These are phyloP conservation scores for Lasiodiplodia theobromae DNA, from an alignment of 2,329 filamentous ascomycete genomes.

Conservation along the genomic window DNA sequence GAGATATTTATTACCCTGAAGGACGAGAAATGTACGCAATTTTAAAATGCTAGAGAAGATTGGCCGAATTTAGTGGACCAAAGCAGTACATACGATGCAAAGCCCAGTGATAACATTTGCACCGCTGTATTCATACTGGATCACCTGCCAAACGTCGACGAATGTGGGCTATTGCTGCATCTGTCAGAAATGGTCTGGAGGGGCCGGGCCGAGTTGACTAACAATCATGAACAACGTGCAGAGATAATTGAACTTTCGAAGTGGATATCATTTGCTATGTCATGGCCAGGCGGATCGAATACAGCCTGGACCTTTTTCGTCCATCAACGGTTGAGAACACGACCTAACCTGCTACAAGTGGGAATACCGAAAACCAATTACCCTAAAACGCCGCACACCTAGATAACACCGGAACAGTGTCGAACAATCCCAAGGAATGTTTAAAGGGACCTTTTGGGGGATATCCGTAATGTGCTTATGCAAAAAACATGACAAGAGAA, in stretches of 20 bases:
- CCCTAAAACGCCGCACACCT: constrained; percentile 3
- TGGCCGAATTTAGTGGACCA: no score
- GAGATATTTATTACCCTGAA: no score
- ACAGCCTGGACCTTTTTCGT: background rate
- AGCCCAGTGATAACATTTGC: background rate
- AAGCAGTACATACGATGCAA: background rate
- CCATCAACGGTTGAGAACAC: constrained; percentile 8
- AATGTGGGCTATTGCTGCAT: background rate
- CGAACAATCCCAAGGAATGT: background rate
- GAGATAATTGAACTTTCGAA: background rate
- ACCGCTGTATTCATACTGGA: background rate
- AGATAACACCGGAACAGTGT: background rate
- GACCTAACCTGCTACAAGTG: constrained; percentile 7
- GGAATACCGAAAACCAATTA: constrained; percentile 11
- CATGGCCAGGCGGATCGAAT: background rate
- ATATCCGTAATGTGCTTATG: background rate
- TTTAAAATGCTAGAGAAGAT: no score
- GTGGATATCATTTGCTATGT: constrained; percentile 20
- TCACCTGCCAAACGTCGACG: background rate
- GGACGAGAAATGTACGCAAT: no score
- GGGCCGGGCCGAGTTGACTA: no score
- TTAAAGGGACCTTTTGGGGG: background rate
- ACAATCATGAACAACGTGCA: no score
- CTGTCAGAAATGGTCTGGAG: background rate
- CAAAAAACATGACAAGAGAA: background rate